phyloP scores from a whole-genome alignment of 2,329 filamentous ascomycete genomes.

The Pseudofabraea citricarpa region DNA sequence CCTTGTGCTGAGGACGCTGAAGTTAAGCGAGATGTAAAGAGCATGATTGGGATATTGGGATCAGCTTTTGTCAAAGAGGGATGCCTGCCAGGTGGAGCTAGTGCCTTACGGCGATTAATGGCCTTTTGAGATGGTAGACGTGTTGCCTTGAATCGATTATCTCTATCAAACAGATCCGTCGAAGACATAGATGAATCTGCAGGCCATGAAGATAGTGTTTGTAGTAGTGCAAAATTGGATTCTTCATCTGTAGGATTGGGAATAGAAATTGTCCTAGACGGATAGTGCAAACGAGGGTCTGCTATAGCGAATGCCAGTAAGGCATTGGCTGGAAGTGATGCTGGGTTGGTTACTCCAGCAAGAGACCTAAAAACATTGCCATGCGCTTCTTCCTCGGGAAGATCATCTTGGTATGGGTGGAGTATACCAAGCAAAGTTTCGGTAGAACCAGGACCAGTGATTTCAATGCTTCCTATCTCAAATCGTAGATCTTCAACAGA shows the following conservation, averaged over 20 bases:
- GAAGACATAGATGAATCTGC: constrained; percentile 46
- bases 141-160: constrained; percentile 58
- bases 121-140: constrained; percentile 70
- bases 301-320: constrained; percentile 68
- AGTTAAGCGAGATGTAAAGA: constrained; percentile 55
- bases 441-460: constrained; percentile 70
- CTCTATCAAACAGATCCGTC: constrained; percentile 62
- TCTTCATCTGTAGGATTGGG: constrained; percentile 33
- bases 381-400: constrained; percentile 34
- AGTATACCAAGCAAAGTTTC: constrained; percentile 71
- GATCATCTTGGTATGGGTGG: constrained; percentile 39
- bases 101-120: constrained; percentile 70
- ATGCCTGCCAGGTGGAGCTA: constrained; percentile 56
- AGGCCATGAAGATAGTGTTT: constrained; percentile 64
- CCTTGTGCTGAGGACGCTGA: constrained; percentile 50
- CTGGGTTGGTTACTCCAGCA: constrained; percentile 59
- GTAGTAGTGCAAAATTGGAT: constrained; percentile 40
- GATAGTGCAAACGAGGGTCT: constrained; percentile 78
- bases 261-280: constrained; percentile 53
- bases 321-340: constrained; percentile 63
- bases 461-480: constrained; percentile 67
- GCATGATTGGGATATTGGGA: constrained; percentile 71
- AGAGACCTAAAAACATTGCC: constrained; percentile 47
- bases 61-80: constrained; percentile 57
- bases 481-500: constrained; percentile 63